These are phyloP conservation scores for Chaetoceros tenuissimus DNA, from an alignment of 108 stramenopile species.

Conservation along the genomic window DNA sequence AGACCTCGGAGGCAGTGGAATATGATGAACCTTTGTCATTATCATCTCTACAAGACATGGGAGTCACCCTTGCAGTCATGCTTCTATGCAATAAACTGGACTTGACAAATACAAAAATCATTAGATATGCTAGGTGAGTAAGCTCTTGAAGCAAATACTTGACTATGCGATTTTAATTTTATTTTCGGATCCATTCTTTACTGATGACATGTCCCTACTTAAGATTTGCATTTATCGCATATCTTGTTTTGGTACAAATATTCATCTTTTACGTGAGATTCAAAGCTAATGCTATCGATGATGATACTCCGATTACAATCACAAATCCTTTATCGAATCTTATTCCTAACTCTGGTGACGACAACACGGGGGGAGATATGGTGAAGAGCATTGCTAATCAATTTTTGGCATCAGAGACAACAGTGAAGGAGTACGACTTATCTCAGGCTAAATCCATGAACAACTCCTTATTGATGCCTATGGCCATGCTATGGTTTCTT, in stretches of 20 bases:
- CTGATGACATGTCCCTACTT: slow-evolving; percentile 5
- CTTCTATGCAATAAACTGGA: neutral
- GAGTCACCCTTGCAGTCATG: neutral
- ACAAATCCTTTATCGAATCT: slow-evolving; percentile 34
- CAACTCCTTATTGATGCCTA: slow-evolving; percentile 48
- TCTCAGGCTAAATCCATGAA: slow-evolving; percentile 58
- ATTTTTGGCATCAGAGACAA: slow-evolving; percentile 53
- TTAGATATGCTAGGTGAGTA: slow-evolving; percentile 7
- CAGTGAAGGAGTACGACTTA: slow-evolving; percentile 70
- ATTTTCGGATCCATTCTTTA: neutral
- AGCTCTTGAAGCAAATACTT: slow-evolving; percentile 6
- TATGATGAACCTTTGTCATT: neutral
- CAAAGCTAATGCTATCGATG: slow-evolving; percentile 42
- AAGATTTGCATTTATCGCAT: slow-evolving; percentile 48
- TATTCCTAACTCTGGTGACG: slow-evolving; percentile 22
- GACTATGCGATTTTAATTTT: neutral
- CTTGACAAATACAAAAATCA: neutral
- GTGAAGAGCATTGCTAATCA: slow-evolving; percentile 63
- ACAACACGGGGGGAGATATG: slow-evolving; percentile 19
- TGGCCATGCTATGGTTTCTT: slow-evolving; percentile 67
- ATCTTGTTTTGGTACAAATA: slow-evolving; percentile 37
- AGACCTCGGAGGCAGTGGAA: too few species aligned
- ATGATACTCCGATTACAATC: slow-evolving; percentile 49
- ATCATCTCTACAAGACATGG: neutral
- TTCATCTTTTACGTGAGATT: slow-evolving; percentile 67